A percentile compares a stretch with the other conserved stretches of the same genome.
These are phyloP conservation scores for Taphrina communis DNA, from an alignment of 1,139 yeast genomes.

Conservation along the genomic window DNA sequence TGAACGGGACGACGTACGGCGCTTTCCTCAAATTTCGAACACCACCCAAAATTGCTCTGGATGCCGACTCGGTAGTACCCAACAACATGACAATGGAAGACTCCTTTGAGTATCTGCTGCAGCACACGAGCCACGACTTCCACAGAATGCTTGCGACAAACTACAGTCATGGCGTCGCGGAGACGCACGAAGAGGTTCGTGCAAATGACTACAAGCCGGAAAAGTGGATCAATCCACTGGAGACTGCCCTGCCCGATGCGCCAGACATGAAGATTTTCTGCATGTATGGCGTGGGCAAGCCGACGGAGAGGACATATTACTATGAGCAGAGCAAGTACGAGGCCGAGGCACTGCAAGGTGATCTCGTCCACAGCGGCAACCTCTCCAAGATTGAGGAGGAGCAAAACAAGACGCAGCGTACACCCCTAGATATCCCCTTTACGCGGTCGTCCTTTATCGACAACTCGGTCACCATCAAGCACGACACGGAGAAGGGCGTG, in stretches of 20 bases:
- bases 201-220: conserved; percentile 69
- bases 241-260: conserved; percentile 87
- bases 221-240: conserved; percentile 93
- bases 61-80: conserved; percentile 48
- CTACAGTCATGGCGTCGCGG: conserved; percentile 80
- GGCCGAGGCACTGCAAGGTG: conserved; percentile 56
- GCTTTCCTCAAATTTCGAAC: conserved; percentile 69
- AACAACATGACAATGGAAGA: conserved; percentile 68
- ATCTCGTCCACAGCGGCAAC: conserved; percentile 46
- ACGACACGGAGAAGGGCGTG: conserved; percentile 56
- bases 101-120: conserved; percentile 68
- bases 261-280: conserved; percentile 90
- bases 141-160: conserved; percentile 52
- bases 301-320: conserved; percentile 89
- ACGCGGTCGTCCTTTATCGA: conserved; percentile 37
- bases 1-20: conserved; percentile 65
- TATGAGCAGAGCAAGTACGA: conserved; percentile 64
- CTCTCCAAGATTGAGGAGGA: conserved; percentile 17
- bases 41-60: conserved; percentile 50
- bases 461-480: conserved; percentile 35
- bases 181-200: conserved; percentile 62
- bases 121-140: conserved; percentile 78
- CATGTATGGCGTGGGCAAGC: conserved; percentile 93
- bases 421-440: conserved; percentile 36
- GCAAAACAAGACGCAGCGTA: conserved; percentile 33